Conservation (phyloP, 148 eudicot genomes). For the Nepenthes gracilis region DNA sequence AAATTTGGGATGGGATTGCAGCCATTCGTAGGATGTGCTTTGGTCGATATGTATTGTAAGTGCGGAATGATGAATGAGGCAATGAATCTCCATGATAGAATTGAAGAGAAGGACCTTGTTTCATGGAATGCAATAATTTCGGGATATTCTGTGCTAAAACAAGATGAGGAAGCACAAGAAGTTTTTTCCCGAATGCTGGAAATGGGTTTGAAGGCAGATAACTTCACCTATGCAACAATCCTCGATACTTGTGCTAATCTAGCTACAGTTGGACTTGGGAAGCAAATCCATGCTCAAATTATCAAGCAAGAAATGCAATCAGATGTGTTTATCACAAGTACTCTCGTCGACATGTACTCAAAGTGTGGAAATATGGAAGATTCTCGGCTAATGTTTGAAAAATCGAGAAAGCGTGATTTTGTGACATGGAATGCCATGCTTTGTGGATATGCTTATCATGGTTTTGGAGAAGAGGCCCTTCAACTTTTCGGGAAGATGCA, state of each 20-base stretch:
- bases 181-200: slow-evolving; percentile 57
- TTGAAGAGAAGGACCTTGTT: slow-evolving; percentile 52
- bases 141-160: slow-evolving; percentile 46
- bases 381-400: slow-evolving; percentile 54
- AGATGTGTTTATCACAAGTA: slow-evolving; percentile 62
- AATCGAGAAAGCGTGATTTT: slow-evolving; percentile 46
- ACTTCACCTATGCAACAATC: slow-evolving; percentile 80
- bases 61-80: slow-evolving; percentile 68
- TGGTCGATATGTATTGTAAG: slow-evolving; percentile 95
- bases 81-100: slow-evolving; percentile 59
- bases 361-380: slow-evolving; percentile 83
- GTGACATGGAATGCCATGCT: slow-evolving; percentile 92
- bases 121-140: slow-evolving; percentile 91
- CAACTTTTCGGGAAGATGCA: slow-evolving; percentile 53
- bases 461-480: slow-evolving; percentile 66
- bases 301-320: slow-evolving; percentile 65
- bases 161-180: slow-evolving; percentile 72
- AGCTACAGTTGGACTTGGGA: slow-evolving; percentile 74
- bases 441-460: slow-evolving; percentile 82
- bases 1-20: slow-evolving; percentile 77
- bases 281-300: slow-evolving; percentile 82
- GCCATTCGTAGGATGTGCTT: slow-evolving; percentile 67
- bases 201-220: slow-evolving; percentile 63
- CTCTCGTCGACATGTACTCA: slow-evolving; percentile 92
- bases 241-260: slow-evolving; percentile 90